Base-by-base conservation (phyloP, 192 early-diverging fungal species). In the Backusella australiensis region DNA sequence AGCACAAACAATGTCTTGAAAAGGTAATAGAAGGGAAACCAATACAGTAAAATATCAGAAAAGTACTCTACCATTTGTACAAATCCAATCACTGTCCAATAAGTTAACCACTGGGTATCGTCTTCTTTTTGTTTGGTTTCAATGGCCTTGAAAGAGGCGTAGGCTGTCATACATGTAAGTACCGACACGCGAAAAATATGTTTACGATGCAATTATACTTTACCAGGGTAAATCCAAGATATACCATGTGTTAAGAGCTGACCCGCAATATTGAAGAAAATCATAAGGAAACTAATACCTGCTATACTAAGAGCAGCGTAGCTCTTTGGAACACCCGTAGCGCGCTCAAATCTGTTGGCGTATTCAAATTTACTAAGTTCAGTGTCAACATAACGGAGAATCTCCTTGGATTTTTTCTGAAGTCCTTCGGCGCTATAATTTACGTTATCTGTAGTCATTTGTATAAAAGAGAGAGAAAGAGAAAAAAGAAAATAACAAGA, bases 21-120 rank as follows among this genome's bases (percentile, higher is more conserved):
- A 71, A 92, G 83, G 84, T 95, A 97, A 89, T 96, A 99, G 86
- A 99, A 96, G 35, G 96, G 95, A 74, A 96, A 81, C 96, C 97
- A 99, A 89, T 96, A 95, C 34, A 97, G 83, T 12, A 99, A 66
- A 71, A 93, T 68, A 68, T 97, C 94, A 35, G 91, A 89, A 80
- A 98, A 99, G 86, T 95, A 96, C 88, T 99, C 97, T 63, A 93
- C 38, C 38, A 94, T 85, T 74, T 94, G 94, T 70, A 96, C 85
- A 80, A 98, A 91, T 46, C 94, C 97, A 84, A 94, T 97, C 17
- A 99, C 94, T 29, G 89, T 90, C 90, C 96, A 97, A 89, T 97
- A 97, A n/a, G 93, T 93, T 71, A 96, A 86, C 95, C 95, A 96
- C 81, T 97, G 95, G 29, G 81, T 90, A 79, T 96, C 94, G 80